These are phyloP conservation scores for Sorghum bicolor DNA, from an alignment of 176 grass and related monocot species.

Conservation along the genomic window Sorghum_bicolor_NCBIv3 NC_012872.2:3791501-3792000, in stretches of 20 bases:
- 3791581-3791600: conserved; percentile 31
- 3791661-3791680: background rate
- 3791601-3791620: background rate
- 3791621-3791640: conserved; percentile 32
- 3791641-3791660: conserved; percentile 30
- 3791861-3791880: no score
- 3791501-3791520: background rate
- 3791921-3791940: no score
- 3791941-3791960: background rate
- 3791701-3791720: no score
- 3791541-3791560: background rate
- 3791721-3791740: no score
- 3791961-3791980: background rate
- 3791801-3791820: no score
- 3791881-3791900: no score
- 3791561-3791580: background rate
- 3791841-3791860: no score
- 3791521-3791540: background rate
- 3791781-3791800: no score
- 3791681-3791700: background rate
- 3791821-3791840: no score
- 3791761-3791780: no score
- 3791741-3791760: no score
- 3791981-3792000: background rate
- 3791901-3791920: no score